Evolutionary conservation across 2,329 filamentous ascomycete genomes (phyloP).

Genomic region (Pyricularia pennisetigena): DNA sequence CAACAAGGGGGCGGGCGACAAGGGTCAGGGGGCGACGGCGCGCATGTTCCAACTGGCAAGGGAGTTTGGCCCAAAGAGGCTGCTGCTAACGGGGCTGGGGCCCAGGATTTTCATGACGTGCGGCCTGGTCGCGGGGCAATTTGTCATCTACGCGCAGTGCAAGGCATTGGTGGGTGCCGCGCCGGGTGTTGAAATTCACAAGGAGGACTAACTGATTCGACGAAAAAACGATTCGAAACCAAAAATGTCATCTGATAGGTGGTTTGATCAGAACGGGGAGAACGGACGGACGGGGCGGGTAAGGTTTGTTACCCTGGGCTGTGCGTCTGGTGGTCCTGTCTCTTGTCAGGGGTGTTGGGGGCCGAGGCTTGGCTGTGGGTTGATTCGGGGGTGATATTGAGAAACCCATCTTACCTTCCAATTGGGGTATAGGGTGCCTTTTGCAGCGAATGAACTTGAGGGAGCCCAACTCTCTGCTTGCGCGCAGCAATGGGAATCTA

Average conservation of each 20-base stretch:
- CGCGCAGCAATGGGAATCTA: no score
- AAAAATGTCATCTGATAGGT: neutral
- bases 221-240: no score
- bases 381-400: neutral
- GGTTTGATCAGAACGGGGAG: neutral
- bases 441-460: neutral
- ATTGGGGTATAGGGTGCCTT: neutral
- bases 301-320: neutral
- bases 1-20: slow-evolving; percentile 43
- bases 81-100: slow-evolving; percentile 36
- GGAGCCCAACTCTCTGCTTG: neutral
- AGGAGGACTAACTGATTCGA: slow-evolving; percentile 23
- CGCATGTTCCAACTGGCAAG: slow-evolving; percentile 41
- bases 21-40: slow-evolving; percentile 34
- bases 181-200: slow-evolving; percentile 42
- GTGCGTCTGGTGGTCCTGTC: neutral
- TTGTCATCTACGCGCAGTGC: slow-evolving; percentile 46
- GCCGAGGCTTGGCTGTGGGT: neutral
- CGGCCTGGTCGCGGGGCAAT: slow-evolving; percentile 40
- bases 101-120: slow-evolving; percentile 44
- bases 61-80: slow-evolving; percentile 38
- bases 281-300: neutral
- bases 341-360: neutral
- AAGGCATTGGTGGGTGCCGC: slow-evolving; percentile 42
- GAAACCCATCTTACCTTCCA: neutral